A percentile compares a stretch with the other conserved stretches of the same genome.
These are phyloP conservation scores for Microcyclosporella mali DNA, from an alignment of 2,329 filamentous ascomycete species.

Conservation along the genomic window DNA sequence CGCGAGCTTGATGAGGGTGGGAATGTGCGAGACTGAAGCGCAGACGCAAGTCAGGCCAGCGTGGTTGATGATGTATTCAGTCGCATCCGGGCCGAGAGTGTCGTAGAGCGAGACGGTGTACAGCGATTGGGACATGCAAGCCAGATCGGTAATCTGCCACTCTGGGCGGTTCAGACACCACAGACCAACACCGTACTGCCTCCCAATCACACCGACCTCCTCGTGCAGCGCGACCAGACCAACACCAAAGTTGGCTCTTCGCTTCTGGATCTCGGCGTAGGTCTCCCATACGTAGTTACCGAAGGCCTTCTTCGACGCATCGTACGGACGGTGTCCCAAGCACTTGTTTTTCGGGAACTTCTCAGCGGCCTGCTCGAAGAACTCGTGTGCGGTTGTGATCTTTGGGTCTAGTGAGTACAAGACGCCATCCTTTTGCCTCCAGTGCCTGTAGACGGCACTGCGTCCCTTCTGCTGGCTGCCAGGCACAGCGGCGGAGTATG, in stretches of 20 bases:
- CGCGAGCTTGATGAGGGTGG: conserved; percentile 71
- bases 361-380: conserved; percentile 42
- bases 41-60: conserved; percentile 68
- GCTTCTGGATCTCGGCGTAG: conserved; percentile 70
- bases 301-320: conserved; percentile 65
- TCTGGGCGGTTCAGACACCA: conserved; percentile 86
- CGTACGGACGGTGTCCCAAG: conserved; percentile 75
- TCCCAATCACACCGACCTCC: conserved; percentile 58
- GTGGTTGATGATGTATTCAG: conserved; percentile 95
- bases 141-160: conserved; percentile 86
- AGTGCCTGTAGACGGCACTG: conserved; percentile 75
- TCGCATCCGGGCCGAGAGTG: conserved; percentile 82
- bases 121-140: conserved; percentile 76
- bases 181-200: conserved; percentile 68
- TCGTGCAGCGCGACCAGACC: conserved; percentile 79
- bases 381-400: conserved; percentile 30
- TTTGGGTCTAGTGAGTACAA: conserved; percentile 66
- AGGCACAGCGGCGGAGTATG: conserved; percentile 72
- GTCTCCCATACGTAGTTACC: conserved; percentile 77
- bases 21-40: conserved; percentile 73
- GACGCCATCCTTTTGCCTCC: conserved; percentile 66
- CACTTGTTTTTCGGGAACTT: conserved; percentile 62
- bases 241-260: conserved; percentile 77
- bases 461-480: conserved; percentile 68
- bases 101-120: conserved; percentile 94